Conservation (phyloP, 345 rosid genomes). For the Aquilaria sinensis region DNA sequence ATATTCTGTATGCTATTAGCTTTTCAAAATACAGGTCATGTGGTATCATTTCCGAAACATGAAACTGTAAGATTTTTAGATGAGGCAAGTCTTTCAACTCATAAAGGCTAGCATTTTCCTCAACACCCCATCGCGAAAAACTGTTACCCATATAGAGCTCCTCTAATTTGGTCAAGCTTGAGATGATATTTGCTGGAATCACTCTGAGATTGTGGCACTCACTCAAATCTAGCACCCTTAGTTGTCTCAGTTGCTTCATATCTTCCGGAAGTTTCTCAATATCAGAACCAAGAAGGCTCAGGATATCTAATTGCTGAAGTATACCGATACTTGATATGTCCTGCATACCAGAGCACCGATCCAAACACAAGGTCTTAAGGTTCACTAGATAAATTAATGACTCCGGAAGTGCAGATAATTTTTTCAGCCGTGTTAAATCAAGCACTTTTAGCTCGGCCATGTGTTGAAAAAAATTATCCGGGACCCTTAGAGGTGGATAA, state of each 20-base stretch:
- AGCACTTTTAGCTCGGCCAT: slow-evolving; percentile 27
- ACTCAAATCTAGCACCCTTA: too few relatives aligned
- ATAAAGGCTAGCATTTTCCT: too few relatives aligned
- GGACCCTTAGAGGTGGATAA: not conserved
- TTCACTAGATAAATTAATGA: slow-evolving; percentile 6
- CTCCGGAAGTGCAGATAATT: slow-evolving; percentile 6
- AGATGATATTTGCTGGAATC: too few relatives aligned
- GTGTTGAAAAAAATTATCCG: slow-evolving; percentile 7
- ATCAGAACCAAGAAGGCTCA: slow-evolving; percentile 1
- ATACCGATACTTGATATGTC: slow-evolving; percentile 3
- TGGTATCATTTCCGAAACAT: too few relatives aligned
- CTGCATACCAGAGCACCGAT: not conserved
- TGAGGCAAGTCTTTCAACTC: too few relatives aligned
- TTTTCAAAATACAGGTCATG: too few relatives aligned
- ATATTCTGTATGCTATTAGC: not conserved
- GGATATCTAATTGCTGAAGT: slow-evolving; percentile 12
- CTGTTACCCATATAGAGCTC: too few relatives aligned
- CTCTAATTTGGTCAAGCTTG: too few relatives aligned
- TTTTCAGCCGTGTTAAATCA: not conserved
- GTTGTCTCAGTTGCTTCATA: slow-evolving; percentile 13
- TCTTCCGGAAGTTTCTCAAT: slow-evolving; percentile 15
- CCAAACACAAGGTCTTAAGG: slow-evolving; percentile 16
- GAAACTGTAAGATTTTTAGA: too few relatives aligned
- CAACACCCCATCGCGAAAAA: too few relatives aligned
- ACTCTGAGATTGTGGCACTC: too few relatives aligned